Evolutionary conservation across 2,329 filamentous ascomycete genomes (phyloP).

Genomic region (Incumbomyces lentus): DNA sequence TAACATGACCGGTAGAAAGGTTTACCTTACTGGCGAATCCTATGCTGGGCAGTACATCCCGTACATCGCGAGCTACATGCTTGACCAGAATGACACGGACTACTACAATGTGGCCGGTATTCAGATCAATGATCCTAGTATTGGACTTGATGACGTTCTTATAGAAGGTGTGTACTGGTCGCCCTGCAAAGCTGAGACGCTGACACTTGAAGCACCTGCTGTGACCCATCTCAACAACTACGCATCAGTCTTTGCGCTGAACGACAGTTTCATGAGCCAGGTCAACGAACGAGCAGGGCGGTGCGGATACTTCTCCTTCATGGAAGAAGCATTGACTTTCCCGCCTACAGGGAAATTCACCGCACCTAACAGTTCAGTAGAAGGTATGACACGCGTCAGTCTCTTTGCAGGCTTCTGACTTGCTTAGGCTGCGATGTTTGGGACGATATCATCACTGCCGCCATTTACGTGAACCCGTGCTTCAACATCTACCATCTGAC

Average conservation of each 20-base stretch:
- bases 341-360: too few species aligned
- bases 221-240: slow-evolving; percentile 33
- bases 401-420: too few species aligned
- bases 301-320: slow-evolving; percentile 36
- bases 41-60: slow-evolving; percentile 36
- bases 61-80: slow-evolving; percentile 42
- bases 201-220: slow-evolving; percentile 22
- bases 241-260: slow-evolving; percentile 16
- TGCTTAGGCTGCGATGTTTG: too few species aligned
- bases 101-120: slow-evolving; percentile 45
- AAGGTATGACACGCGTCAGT: too few species aligned
- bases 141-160: slow-evolving; percentile 30
- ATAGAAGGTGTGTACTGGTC: slow-evolving; percentile 20
- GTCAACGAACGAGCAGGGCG: slow-evolving; percentile 26
- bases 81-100: slow-evolving; percentile 37
- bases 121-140: slow-evolving; percentile 39
- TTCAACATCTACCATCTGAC: too few species aligned
- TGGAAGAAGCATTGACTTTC: slow-evolving; percentile 47
- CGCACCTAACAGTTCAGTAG: too few species aligned
- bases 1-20: slow-evolving; percentile 40
- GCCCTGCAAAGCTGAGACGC: too few species aligned
- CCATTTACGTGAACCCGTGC: too few species aligned
- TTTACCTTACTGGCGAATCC: slow-evolving; percentile 46
- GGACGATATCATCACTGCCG: too few species aligned
- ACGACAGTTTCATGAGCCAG: slow-evolving; percentile 13